phyloP scores from a whole-genome alignment of 108 stramenopile species.

The Chaetoceros muelleri region DNA sequence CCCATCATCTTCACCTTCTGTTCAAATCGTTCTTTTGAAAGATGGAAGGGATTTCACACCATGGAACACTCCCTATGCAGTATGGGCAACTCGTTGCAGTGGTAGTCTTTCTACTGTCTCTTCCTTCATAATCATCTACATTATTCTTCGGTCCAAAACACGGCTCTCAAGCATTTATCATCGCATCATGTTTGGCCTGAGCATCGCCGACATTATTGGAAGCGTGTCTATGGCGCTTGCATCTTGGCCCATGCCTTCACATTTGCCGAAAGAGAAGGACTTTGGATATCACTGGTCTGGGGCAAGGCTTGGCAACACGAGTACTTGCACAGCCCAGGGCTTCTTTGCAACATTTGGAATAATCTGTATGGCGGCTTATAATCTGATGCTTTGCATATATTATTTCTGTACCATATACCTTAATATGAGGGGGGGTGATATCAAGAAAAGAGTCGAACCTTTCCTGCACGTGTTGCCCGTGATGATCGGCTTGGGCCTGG shows the following conservation, averaged over 20 bases:
- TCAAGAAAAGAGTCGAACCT: not conserved
- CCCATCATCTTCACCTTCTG: too few species aligned
- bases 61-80: too few species aligned
- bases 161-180: slow-evolving; percentile 15
- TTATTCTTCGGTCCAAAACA: slow-evolving; percentile 6
- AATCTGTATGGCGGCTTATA: not conserved
- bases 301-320: not conserved
- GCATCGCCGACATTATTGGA: slow-evolving; percentile 17
- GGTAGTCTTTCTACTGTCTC: slow-evolving; percentile 19
- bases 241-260: slow-evolving; percentile 29
- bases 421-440: not conserved
- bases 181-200: slow-evolving; percentile 29
- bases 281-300: not conserved
- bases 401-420: not conserved
- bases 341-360: not conserved
- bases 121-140: slow-evolving; percentile 30
- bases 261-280: not conserved
- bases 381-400: not conserved
- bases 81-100: too few species aligned
- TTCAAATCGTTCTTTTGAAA: too few species aligned
- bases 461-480: not conserved
- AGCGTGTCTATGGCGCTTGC: slow-evolving; percentile 22
- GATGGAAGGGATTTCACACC: too few species aligned
- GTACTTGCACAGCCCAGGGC: not conserved
- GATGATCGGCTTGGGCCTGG: too few species aligned